Evolutionary conservation across 108 stramenopile genomes (phyloP).

Genomic region (Cylindrotheca closterium): DNA sequence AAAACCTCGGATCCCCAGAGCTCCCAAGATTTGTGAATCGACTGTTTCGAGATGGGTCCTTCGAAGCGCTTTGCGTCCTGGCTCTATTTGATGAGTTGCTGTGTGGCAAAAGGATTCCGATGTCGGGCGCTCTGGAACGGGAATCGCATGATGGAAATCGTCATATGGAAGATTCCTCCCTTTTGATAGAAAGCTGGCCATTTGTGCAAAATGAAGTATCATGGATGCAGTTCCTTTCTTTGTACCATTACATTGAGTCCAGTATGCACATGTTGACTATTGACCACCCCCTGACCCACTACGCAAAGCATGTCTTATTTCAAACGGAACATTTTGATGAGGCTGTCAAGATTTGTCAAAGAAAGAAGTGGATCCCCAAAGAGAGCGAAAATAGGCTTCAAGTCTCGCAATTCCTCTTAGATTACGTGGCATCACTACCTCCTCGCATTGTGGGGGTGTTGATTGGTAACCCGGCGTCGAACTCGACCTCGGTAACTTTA

Average conservation of each 20-base stretch:
- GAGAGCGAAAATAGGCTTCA: slow-evolving; percentile 9
- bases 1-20: background rate
- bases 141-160: background rate
- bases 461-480: slow-evolving; percentile 15
- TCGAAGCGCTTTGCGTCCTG: slow-evolving; percentile 9
- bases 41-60: slow-evolving; percentile 4
- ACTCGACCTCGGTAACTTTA: background rate
- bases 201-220: slow-evolving; percentile 18
- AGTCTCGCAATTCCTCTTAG: slow-evolving; percentile 26
- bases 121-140: background rate
- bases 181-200: slow-evolving; percentile 36
- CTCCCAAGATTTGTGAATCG: background rate
- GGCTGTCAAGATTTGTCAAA: background rate
- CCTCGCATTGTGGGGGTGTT: slow-evolving; percentile 18
- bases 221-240: slow-evolving; percentile 13
- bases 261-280: slow-evolving; percentile 21
- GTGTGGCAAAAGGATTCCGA: background rate
- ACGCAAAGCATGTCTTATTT: slow-evolving; percentile 14
- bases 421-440: slow-evolving; percentile 19
- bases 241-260: slow-evolving; percentile 15
- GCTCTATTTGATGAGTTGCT: slow-evolving; percentile 5
- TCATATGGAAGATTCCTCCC: slow-evolving; percentile 1
- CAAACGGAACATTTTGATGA: slow-evolving; percentile 12
- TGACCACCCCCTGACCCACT: slow-evolving; percentile 26
- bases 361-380: background rate